Conservation (phyloP, 768 basidiomycete species). For the Pleurotus giganteus region DNA sequence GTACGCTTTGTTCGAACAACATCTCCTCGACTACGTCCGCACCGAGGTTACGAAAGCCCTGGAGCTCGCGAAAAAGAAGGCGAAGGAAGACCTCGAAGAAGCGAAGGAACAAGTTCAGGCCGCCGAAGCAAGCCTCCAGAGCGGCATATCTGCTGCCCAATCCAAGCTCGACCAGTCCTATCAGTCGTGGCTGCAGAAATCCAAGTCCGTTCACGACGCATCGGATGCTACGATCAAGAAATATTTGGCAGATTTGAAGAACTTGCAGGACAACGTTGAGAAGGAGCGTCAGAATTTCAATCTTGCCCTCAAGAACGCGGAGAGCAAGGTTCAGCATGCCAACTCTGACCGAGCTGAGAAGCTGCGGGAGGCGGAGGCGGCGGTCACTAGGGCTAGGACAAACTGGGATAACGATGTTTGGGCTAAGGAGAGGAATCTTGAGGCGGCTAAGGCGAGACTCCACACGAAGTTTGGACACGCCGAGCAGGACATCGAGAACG, state of each 20-base stretch:
- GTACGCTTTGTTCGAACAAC: slow-evolving; percentile 6
- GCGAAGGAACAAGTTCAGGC: neutral
- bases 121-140: neutral
- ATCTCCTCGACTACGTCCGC: slow-evolving; percentile 7
- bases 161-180: neutral
- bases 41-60: neutral
- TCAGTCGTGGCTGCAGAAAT: neutral
- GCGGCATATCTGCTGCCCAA: neutral
- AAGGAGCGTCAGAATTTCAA: neutral
- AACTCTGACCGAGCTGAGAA: neutral
- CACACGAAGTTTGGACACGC: neutral
- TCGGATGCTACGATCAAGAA: neutral
- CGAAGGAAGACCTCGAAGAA: slow-evolving; percentile 3
- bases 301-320: neutral
- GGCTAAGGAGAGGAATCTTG: neutral
- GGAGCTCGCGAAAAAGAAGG: slow-evolving; percentile 1
- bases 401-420: neutral
- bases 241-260: neutral
- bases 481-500: neutral
- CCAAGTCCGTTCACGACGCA: neutral
- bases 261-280: neutral
- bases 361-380: neutral
- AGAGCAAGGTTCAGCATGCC: neutral
- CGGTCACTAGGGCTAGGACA: neutral
- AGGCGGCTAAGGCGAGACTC: neutral